phyloP scores from a whole-genome alignment of 768 basidiomycete species.

The Termitomyces sp. region DNA sequence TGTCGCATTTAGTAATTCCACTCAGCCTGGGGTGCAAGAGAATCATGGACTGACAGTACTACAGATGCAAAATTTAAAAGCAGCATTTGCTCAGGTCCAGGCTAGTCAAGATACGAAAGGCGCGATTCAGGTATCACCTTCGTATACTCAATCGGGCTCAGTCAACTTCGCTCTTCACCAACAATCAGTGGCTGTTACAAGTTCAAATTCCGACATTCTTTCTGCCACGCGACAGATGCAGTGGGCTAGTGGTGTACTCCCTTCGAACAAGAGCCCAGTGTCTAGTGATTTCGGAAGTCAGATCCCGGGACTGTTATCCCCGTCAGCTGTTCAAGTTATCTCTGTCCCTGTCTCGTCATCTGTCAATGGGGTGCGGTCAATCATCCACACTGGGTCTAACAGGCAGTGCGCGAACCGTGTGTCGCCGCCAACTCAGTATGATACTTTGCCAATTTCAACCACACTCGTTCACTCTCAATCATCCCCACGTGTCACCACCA shows the following conservation, averaged over 20 bases:
- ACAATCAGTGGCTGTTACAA: background rate
- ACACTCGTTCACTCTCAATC: conserved; percentile 40
- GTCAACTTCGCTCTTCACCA: background rate
- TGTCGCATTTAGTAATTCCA: background rate
- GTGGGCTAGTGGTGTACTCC: background rate
- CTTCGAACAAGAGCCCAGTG: background rate
- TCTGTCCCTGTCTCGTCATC: background rate
- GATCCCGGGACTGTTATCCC: background rate
- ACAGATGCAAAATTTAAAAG: background rate
- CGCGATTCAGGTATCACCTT: background rate
- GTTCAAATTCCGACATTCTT: background rate
- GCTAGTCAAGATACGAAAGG: background rate
- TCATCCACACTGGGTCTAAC: background rate
- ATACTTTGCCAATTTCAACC: conserved; percentile 38
- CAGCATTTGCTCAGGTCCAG: background rate
- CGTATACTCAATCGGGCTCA: background rate
- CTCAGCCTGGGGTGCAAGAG: background rate
- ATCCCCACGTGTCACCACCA: conserved; percentile 45
- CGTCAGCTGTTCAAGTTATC: background rate
- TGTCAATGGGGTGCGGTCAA: background rate
- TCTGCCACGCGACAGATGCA: background rate
- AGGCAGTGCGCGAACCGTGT: background rate
- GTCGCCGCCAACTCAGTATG: conserved; percentile 9
- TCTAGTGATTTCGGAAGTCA: background rate
- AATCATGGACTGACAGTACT: background rate